phyloP scores from a whole-genome alignment of 306 rosid species.

The Alnus rubra region DNA sequence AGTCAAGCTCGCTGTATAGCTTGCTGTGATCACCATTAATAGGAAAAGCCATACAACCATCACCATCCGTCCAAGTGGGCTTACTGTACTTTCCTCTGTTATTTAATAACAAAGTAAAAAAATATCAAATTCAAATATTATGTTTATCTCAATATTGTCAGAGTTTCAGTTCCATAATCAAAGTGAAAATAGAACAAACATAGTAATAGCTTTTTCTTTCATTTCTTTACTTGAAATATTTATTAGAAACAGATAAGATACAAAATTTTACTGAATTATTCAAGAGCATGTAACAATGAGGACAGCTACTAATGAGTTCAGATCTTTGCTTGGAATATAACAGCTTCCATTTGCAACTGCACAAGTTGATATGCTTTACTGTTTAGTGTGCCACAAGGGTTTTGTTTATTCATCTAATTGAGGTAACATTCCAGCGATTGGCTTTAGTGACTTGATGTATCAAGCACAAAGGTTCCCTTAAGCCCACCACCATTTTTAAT shows the following conservation, averaged over 20 bases:
- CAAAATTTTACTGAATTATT: not conserved
- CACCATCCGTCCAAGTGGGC: slow-evolving; percentile 87
- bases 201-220: slow-evolving; percentile 2
- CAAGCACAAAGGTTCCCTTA: not conserved
- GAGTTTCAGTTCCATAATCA: slow-evolving; percentile 13
- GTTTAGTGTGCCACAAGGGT: not conserved
- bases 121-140: slow-evolving; percentile 27
- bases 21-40: slow-evolving; percentile 88
- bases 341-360: not conserved
- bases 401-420: not conserved
- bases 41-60: slow-evolving; percentile 95
- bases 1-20: slow-evolving; percentile 95
- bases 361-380: not conserved
- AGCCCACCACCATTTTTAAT: not conserved
- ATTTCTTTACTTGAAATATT: not conserved
- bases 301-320: not conserved
- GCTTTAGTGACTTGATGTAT: not conserved
- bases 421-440: not conserved
- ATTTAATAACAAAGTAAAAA: slow-evolving; percentile 34
- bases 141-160: slow-evolving; percentile 9
- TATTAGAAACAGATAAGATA: not conserved
- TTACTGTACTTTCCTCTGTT: slow-evolving; percentile 73
- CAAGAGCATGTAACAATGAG: not conserved
- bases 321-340: slow-evolving; percentile 1
- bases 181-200: slow-evolving; percentile 22